These are phyloP conservation scores for Gossypium laxum DNA, from an alignment of 441 rosid species.

Conservation along the genomic window DNA sequence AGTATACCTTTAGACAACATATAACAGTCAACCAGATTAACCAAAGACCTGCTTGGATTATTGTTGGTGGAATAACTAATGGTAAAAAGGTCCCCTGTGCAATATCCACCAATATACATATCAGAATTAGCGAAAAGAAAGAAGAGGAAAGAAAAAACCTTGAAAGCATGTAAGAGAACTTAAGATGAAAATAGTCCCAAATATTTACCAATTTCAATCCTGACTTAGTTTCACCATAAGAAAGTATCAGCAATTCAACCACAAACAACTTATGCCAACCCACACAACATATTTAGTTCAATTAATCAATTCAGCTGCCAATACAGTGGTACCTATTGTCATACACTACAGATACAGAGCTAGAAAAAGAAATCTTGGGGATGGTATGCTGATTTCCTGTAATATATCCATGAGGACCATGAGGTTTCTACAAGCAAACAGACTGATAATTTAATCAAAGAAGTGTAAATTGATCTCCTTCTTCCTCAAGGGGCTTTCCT, in stretches of 20 bases:
- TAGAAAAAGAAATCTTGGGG: background rate
- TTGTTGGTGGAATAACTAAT: conserved; percentile 72
- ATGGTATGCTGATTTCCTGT: background rate
- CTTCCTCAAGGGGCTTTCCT: background rate
- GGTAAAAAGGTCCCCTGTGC: conserved; percentile 82
- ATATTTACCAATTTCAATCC: background rate
- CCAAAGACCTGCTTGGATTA: conserved; percentile 82
- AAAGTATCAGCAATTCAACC: background rate
- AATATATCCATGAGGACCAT: background rate
- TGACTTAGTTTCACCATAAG: background rate
- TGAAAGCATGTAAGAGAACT: background rate
- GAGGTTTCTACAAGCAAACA: conserved; percentile 5
- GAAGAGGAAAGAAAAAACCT: background rate
- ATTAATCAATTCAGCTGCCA: background rate
- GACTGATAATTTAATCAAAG: background rate
- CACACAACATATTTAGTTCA: background rate
- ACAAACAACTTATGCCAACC: background rate
- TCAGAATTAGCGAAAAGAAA: background rate
- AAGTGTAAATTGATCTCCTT: background rate
- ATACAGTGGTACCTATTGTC: background rate
- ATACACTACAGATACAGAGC: background rate
- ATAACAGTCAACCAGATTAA: conserved; percentile 71
- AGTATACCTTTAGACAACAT: conserved; percentile 75
- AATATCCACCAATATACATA: conserved; percentile 18
- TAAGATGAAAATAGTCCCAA: background rate